A percentile compares a stretch with the other conserved stretches of the same genome.
Evolutionary conservation across 805 yeast genomes (phyloP).

Genomic region (Metschnikowia drakensbergensis): DNA sequence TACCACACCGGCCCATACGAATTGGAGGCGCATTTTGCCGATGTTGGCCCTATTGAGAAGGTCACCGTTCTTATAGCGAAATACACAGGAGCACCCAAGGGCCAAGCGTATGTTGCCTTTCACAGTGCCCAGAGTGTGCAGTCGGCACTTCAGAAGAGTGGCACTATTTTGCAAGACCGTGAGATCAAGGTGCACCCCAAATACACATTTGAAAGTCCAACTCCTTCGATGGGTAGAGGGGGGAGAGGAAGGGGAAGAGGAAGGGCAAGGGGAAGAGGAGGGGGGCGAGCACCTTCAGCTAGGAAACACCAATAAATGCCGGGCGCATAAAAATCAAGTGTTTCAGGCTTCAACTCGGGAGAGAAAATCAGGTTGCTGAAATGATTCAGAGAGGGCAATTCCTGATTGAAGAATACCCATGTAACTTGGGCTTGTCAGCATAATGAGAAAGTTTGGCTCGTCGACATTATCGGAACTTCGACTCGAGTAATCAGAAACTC

Average conservation of each 20-base stretch:
- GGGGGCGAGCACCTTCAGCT: not conserved
- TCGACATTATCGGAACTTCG: no score
- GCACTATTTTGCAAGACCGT: slow-evolving; percentile 43
- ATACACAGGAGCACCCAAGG: slow-evolving; percentile 46
- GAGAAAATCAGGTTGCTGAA: no score
- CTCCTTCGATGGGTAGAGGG: slow-evolving; percentile 13
- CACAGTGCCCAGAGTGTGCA: slow-evolving; percentile 38
- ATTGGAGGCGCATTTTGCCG: slow-evolving; percentile 44
- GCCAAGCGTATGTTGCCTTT: slow-evolving; percentile 64
- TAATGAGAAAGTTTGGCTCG: no score
- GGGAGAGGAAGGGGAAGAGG: slow-evolving; percentile 24
- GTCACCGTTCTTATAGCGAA: slow-evolving; percentile 50
- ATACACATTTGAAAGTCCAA: slow-evolving; percentile 41
- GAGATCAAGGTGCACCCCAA: slow-evolving; percentile 46
- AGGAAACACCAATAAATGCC: not conserved
- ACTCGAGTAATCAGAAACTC: no score
- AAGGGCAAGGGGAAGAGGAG: slow-evolving; percentile 28
- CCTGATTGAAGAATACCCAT: no score
- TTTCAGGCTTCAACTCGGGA: no score
- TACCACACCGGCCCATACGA: slow-evolving; percentile 47
- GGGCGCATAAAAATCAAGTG: no score
- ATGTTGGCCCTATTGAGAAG: slow-evolving; percentile 45
- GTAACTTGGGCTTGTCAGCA: no score
- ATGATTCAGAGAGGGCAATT: no score
- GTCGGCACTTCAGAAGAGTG: slow-evolving; percentile 44